phyloP scores from a whole-genome alignment of 441 rosid species.

The Arabidopsis hybrid region DNA sequence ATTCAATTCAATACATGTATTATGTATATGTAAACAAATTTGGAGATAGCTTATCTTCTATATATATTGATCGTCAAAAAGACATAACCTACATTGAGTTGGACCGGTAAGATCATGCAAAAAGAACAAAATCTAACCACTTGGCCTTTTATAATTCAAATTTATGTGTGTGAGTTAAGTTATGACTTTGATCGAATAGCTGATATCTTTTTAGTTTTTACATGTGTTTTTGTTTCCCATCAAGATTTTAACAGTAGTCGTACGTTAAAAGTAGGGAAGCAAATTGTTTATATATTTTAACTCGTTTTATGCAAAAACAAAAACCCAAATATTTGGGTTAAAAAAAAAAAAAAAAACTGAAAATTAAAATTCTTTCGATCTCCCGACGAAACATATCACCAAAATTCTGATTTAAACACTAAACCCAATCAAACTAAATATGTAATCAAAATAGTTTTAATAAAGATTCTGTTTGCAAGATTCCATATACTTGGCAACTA shows the following conservation, averaged over 20 bases:
- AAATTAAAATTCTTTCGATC: background rate
- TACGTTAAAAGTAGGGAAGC: background rate
- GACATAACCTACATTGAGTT: slow-evolving; percentile 23
- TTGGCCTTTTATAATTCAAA: slow-evolving; percentile 20
- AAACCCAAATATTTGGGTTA: background rate
- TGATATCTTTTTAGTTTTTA: background rate
- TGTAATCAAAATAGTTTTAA: background rate
- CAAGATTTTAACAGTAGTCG: background rate
- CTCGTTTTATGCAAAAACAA: background rate
- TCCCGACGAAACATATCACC: slow-evolving; percentile 12
- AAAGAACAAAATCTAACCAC: slow-evolving; percentile 38
- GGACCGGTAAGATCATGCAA: slow-evolving; percentile 37
- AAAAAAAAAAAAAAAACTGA: background rate
- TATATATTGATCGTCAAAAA: background rate
- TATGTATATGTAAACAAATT: background rate
- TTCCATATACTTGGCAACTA: slow-evolving; percentile 23
- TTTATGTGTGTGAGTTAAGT: background rate
- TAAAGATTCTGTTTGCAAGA: slow-evolving; percentile 23
- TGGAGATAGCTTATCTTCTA: slow-evolving; percentile 30
- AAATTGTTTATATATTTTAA: background rate
- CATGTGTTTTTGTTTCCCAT: slow-evolving; percentile 2
- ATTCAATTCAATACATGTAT: slow-evolving; percentile 3
- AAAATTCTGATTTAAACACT: slow-evolving; percentile 10
- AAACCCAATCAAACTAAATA: background rate
- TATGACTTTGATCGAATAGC: slow-evolving; percentile 4